Evolutionary conservation across 75 land plant genomes (phyloP).

Genomic region (Ceratopteris richardii): DNA sequence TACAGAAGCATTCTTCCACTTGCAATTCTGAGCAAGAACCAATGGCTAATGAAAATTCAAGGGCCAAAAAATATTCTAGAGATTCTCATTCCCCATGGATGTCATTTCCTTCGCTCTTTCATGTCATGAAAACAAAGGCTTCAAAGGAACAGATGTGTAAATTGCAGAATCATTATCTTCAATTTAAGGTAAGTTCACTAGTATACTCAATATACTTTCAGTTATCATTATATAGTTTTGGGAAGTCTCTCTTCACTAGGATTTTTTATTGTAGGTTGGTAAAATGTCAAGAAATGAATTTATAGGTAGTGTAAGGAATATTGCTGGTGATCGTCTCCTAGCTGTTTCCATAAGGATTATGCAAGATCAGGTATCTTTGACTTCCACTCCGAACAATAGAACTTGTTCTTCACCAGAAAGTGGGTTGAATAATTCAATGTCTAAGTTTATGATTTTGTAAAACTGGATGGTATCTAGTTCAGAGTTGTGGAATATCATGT

Average conservation of each 20-base stretch:
- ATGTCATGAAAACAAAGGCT: slow-evolving; percentile 21
- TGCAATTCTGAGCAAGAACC: neutral
- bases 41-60: neutral
- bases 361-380: slow-evolving; percentile 2
- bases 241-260: neutral
- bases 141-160: slow-evolving; percentile 15
- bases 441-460: too few relatives aligned
- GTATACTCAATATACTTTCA: neutral
- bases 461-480: too few relatives aligned
- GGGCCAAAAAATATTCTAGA: neutral
- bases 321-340: slow-evolving; percentile 53
- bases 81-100: slow-evolving; percentile 16
- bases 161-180: slow-evolving; percentile 15
- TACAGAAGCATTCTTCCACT: neutral
- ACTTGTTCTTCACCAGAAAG: too few relatives aligned
- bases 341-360: slow-evolving; percentile 10
- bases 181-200: slow-evolving; percentile 28
- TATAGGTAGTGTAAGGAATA: slow-evolving; percentile 27
- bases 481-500: too few relatives aligned
- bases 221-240: neutral
- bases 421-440: too few relatives aligned
- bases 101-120: slow-evolving; percentile 32
- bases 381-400: too few relatives aligned
- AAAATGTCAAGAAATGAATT: slow-evolving; percentile 33
- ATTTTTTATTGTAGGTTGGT: slow-evolving; percentile 33